Evolutionary conservation across 2,329 filamentous ascomycete genomes (phyloP), one percentile per base, ranked within the genome.

Genomic region (Dendryphion nanum): DNA sequence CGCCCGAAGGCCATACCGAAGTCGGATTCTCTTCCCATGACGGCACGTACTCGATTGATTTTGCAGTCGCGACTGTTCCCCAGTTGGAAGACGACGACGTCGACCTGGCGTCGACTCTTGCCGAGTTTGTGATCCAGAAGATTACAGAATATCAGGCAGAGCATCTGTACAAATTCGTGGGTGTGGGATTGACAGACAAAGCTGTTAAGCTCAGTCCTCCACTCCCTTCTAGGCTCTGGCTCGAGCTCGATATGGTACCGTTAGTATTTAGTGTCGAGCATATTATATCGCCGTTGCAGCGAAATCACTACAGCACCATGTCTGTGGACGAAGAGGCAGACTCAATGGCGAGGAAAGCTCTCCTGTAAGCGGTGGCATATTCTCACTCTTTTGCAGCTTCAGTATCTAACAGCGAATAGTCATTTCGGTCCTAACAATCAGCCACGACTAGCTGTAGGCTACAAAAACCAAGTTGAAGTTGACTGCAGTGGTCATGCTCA

Each of bases 281-380:
- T n/a, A n/a, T n/a, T n/a, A n/a, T n/a, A n/a, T n/a, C n/a, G n/a
- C n/a, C n/a, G n/a, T 18, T 30, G 13, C 33, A 18, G 23, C 15
- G 29, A 19, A 10, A 14, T 18, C 29, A 30, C 45, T 78, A 76
- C 73, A 69, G 75, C 31, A 62, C 68, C 21, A 79, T 81, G 57
- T 69, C 74, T n/a, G 75, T 89, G 4, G 87, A 90, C 52, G 87
- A 93, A 59, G 82, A 89, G 61, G 86, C 87, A 1, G 87, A 91
- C 58, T 86, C 83, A 1, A 85, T 90, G 78, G 83, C 83, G 2
- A 76, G 87, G 44, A 90, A 89, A 69, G 88, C 84, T 60, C 76
- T 89, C 45, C 78, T 82, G 82, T 85, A 66, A 64, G 77, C 67
- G n/a, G n/a, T n/a, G n/a, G n/a, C n/a, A n/a, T n/a, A n/a, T n/a